A percentile compares a stretch with the other conserved stretches of the same genome.
Conservation (phyloP, 176 grass and related monocot species). For the Cenchrus purpureus region DNA sequence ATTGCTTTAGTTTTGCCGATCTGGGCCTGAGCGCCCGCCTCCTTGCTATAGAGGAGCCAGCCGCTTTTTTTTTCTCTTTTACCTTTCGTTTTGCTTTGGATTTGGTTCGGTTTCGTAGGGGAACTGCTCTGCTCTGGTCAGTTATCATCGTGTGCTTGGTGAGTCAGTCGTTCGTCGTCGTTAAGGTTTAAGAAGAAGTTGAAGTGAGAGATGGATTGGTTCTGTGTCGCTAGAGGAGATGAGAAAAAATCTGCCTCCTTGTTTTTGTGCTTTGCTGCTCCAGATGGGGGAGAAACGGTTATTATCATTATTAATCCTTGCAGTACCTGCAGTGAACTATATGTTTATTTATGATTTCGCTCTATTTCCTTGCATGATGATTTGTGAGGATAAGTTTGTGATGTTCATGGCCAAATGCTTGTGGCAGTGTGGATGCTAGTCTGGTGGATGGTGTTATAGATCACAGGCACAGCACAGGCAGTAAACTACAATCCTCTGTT, state of each 20-base stretch:
- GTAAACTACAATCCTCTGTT: not conserved
- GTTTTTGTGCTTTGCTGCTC: slow-evolving; percentile 21
- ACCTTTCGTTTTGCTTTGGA: not conserved
- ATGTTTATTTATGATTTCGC: not conserved
- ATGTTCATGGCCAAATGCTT: not conserved
- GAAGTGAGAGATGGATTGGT: slow-evolving; percentile 32
- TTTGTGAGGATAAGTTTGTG: not conserved
- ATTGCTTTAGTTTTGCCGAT: slow-evolving; percentile 60
- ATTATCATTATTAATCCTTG: slow-evolving; percentile 18
- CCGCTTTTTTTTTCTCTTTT: not conserved
- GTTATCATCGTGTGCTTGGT: not conserved
- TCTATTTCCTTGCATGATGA: not conserved
- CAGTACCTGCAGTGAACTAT: not conserved
- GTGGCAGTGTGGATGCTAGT: not conserved
- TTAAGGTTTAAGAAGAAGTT: slow-evolving; percentile 15
- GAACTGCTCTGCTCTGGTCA: not conserved
- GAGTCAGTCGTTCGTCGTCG: slow-evolving; percentile 26
- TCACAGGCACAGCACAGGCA: not conserved
- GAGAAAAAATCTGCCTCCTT: slow-evolving; percentile 6
- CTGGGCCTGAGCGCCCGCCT: slow-evolving; percentile 14
- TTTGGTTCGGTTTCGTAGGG: not conserved
- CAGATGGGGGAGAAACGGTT: not conserved
- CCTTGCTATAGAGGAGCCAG: slow-evolving; percentile 9
- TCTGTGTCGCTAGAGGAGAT: slow-evolving; percentile 29
- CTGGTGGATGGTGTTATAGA: not conserved